Conservation (phyloP, 2,329 filamentous ascomycete species). For the Alternaria tenuissima region DNA sequence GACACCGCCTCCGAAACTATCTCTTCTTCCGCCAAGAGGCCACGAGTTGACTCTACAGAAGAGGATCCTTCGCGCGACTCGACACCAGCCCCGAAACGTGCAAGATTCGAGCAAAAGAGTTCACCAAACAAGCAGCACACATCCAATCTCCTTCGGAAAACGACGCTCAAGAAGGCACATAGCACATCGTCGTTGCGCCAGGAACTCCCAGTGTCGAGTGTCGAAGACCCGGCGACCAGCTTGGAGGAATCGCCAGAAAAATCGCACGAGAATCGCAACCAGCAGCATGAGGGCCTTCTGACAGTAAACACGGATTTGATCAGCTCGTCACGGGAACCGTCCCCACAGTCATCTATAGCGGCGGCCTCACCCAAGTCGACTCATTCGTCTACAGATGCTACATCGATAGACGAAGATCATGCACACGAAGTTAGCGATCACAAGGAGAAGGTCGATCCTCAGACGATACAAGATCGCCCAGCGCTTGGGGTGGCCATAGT, state of each 20-base stretch:
- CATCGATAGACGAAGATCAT: constrained; percentile 48
- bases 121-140: constrained; percentile 20
- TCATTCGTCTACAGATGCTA: constrained; percentile 48
- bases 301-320: constrained; percentile 40
- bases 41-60: constrained; percentile 32
- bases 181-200: constrained; percentile 43
- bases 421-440: constrained; percentile 12
- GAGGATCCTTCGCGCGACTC: constrained; percentile 24
- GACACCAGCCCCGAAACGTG: constrained; percentile 25
- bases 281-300: constrained; percentile 45
- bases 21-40: constrained; percentile 37
- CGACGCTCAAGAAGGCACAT: constrained; percentile 43
- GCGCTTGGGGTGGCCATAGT: constrained; percentile 41
- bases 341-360: constrained; percentile 38
- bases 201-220: constrained; percentile 43
- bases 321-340: constrained; percentile 38
- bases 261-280: constrained; percentile 39
- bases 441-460: constrained; percentile 36
- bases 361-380: constrained; percentile 46
- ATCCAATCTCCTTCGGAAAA: constrained; percentile 30
- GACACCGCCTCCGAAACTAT: constrained; percentile 5
- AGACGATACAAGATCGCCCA: constrained; percentile 31
- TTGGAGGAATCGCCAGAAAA: constrained; percentile 24
- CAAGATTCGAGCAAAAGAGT: constrained; percentile 21
- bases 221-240: constrained; percentile 39